phyloP scores from a whole-genome alignment of 2,329 filamentous ascomycete genomes.

The Didymella sp. region DNA sequence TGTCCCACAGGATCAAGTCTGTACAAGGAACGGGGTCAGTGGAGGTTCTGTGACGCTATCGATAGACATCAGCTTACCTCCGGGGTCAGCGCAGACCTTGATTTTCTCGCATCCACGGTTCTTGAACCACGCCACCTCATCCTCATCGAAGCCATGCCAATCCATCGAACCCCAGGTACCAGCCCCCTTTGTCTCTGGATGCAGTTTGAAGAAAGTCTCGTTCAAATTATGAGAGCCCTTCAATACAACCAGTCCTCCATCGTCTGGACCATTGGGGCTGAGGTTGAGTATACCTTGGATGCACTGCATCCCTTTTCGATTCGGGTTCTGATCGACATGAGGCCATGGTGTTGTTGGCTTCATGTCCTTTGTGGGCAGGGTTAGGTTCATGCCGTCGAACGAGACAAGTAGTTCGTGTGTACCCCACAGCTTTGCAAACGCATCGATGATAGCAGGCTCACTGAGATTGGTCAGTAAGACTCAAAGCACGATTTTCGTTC shows the following conservation, averaged over 20 bases:
- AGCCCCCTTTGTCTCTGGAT: conserved; percentile 25
- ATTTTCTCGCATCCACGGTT: conserved; percentile 49
- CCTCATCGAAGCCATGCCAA: conserved; percentile 52
- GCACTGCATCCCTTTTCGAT: conserved; percentile 46
- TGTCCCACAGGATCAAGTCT: conserved; percentile 58
- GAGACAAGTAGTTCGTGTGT: conserved; percentile 40
- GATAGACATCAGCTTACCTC: conserved; percentile 16
- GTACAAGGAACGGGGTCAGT: background rate
- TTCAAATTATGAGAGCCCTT: conserved; percentile 52
- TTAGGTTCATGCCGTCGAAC: conserved; percentile 52
- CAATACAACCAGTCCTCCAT: conserved; percentile 57
- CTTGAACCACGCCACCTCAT: conserved; percentile 54
- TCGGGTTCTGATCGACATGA: conserved; percentile 55
- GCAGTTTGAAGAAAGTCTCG: conserved; percentile 52
- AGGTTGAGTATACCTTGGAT: conserved; percentile 57
- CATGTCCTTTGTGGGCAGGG: conserved; percentile 52
- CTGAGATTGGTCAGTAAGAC: conserved; percentile 11
- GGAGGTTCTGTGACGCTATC: background rate
- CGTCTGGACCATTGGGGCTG: conserved; percentile 47
- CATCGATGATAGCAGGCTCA: conserved; percentile 52
- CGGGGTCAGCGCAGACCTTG: conserved; percentile 53
- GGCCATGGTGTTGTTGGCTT: conserved; percentile 49
- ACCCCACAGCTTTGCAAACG: conserved; percentile 55
- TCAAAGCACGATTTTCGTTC: background rate
- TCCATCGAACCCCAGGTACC: conserved; percentile 41